Evolutionary conservation across 345 rosid genomes (phyloP).

Genomic region (Viola odorata): DNA sequence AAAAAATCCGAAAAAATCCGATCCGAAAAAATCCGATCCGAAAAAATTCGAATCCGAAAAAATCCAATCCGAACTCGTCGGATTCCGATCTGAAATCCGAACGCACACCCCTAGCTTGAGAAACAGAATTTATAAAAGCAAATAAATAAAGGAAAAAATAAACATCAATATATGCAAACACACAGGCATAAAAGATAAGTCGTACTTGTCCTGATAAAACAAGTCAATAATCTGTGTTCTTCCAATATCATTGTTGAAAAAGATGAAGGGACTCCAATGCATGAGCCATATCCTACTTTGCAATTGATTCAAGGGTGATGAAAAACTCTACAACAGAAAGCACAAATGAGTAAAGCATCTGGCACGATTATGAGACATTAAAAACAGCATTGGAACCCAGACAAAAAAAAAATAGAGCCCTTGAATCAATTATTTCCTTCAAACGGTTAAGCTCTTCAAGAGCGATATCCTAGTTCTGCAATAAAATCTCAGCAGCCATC

Average conservation of each 20-base stretch:
- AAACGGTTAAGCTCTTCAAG: conserved; percentile 88
- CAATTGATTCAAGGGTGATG: conserved; percentile 85
- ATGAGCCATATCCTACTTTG: conserved; percentile 94
- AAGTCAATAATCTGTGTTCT: conserved; percentile 92
- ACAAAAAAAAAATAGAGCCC: conserved; percentile 30
- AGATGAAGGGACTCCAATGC: conserved; percentile 99
- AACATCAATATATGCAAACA: no score
- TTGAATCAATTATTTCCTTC: conserved; percentile 90
- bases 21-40: no score
- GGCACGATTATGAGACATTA: neutral
- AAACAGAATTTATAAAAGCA: no score
- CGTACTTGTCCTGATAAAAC: conserved; percentile 96
- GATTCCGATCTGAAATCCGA: no score
- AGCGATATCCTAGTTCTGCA: conserved; percentile 97
- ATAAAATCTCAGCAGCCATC: conserved; percentile 88
- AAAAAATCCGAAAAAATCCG: no score
- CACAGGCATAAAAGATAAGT: neutral
- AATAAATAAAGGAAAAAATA: no score
- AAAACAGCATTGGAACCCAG: neutral
- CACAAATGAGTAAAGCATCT: no score
- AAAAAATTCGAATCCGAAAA: no score
- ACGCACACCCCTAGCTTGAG: no score
- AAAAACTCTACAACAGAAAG: conserved; percentile 52
- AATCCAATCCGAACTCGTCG: no score
- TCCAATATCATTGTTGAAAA: conserved; percentile 95